Evolutionary conservation across 345 rosid species (phyloP), one percentile per base, ranked within the genome.

Genomic region (Rhizophora apiculata): DNA sequence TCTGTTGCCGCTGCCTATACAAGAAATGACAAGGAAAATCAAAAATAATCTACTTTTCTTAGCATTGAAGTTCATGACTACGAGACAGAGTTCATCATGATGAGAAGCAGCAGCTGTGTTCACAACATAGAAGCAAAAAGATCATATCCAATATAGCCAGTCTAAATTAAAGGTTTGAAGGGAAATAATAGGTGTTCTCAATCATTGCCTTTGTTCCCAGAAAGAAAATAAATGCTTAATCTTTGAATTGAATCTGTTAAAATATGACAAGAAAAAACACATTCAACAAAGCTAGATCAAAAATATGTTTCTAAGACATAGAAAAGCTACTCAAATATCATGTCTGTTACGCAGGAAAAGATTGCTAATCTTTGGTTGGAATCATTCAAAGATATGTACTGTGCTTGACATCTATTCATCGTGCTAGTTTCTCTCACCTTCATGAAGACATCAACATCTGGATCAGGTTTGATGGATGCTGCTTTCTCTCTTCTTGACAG

Each of bases 361-460:
- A 61, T 20, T 39, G 13, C 15, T 22, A 39, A 24, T 15, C 6
- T n/a, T 10, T 22, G 21, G 22, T 22, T 63, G 6, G 19, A 24
- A n/a, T 53, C 24, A 18, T 39, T 7, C 6, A 18, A 1, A 24
- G 27, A 11, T 7, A 20, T 8, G 3, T 60, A n/a, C 18, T 24
- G 11, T 19, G 3, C 36, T 46, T 15, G 2, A 51, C 68, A 49
- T 48, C 3, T 26, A 2, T 8, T 26, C 32, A 27, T 0, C 15
- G 48, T 48, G 37, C 27, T 30, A 51, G 16, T 18, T 37, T 52
- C 1, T 49, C 70, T 75, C 53, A 93, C 98, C 75, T 89, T 87
- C 95, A 87, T 85, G 82, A 73, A 89, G 59, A 91, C 74, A 71
- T 88, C 97, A 71, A 91, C 32, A 71, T 91, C 91, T 24, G 87